These are phyloP conservation scores for Penicillium griseofulvum DNA, from an alignment of 2,329 filamentous ascomycete species.

Conservation along the genomic window DNA sequence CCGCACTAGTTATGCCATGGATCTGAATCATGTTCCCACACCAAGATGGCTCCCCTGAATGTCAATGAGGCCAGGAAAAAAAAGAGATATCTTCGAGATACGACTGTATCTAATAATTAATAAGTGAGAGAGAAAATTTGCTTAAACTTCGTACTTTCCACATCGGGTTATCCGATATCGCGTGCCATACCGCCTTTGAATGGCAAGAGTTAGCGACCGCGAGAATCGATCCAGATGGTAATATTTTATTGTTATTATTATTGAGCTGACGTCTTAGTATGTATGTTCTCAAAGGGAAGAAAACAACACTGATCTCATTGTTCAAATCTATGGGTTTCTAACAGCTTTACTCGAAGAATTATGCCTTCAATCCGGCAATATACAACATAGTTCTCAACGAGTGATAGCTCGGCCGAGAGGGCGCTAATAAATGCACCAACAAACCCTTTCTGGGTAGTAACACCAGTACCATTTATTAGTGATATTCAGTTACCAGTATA, in stretches of 20 bases:
- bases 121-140: conserved; percentile 9
- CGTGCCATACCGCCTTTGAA: conserved; percentile 14
- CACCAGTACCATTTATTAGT: too few species aligned
- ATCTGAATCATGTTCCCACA: conserved; percentile 22
- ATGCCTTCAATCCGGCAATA: too few species aligned
- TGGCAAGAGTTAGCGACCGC: conserved; percentile 14
- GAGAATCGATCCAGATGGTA: background rate
- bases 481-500: too few species aligned
- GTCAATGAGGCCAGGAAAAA: background rate
- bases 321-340: background rate
- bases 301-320: background rate
- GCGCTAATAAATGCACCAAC: too few species aligned
- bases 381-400: too few species aligned
- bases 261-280: background rate
- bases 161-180: conserved; percentile 19
- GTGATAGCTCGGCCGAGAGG: too few species aligned
- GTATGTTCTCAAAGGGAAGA: background rate
- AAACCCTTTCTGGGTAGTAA: too few species aligned
- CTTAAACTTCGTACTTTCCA: conserved; percentile 15
- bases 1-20: conserved; percentile 13
- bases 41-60: background rate
- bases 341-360: background rate
- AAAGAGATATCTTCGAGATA: background rate
- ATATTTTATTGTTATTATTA: background rate
- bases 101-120: background rate